phyloP scores from a whole-genome alignment of 495 filamentous ascomycete genomes.

The Penicillium antarcticum region DNA sequence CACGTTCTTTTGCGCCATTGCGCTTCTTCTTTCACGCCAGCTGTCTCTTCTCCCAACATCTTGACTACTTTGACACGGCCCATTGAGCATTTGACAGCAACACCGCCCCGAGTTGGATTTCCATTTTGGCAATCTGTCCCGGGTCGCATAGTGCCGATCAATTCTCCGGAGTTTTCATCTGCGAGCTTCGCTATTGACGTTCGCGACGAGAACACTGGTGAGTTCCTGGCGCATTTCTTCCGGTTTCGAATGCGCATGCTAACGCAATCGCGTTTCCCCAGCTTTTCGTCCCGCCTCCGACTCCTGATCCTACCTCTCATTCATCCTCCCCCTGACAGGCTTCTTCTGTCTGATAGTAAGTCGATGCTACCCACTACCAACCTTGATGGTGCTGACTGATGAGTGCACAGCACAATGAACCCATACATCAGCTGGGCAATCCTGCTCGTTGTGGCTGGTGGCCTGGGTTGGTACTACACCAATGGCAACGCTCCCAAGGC shows the following conservation, averaged over 20 bases:
- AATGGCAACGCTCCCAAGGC: constrained; percentile 35
- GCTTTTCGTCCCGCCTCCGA: not conserved
- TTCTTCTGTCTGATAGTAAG: constrained; percentile 11
- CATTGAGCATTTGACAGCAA: not conserved
- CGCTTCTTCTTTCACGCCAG: not conserved
- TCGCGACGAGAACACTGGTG: constrained; percentile 1
- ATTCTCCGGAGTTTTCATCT: not conserved
- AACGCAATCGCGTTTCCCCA: constrained; percentile 13
- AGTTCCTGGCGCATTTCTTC: constrained; percentile 10
- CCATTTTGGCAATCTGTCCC: not conserved
- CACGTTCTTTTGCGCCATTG: constrained; percentile 16
- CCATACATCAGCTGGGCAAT: constrained; percentile 55
- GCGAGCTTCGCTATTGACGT: not conserved
- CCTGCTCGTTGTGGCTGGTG: constrained; percentile 49
- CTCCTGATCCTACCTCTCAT: constrained; percentile 1
- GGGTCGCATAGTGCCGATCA: constrained; percentile 1
- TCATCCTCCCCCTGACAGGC: constrained; percentile 3
- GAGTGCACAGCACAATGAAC: constrained; percentile 36
- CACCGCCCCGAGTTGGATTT: not conserved
- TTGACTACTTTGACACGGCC: no score
- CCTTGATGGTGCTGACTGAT: constrained; percentile 11
- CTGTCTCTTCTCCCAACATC: not conserved
- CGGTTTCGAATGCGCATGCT: constrained; percentile 9
- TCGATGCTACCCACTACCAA: not conserved
- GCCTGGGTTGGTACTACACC: constrained; percentile 47